These are phyloP conservation scores for Cordyceps tenuipes DNA, from an alignment of 2,329 filamentous ascomycete genomes.

Conservation along the genomic window DNA sequence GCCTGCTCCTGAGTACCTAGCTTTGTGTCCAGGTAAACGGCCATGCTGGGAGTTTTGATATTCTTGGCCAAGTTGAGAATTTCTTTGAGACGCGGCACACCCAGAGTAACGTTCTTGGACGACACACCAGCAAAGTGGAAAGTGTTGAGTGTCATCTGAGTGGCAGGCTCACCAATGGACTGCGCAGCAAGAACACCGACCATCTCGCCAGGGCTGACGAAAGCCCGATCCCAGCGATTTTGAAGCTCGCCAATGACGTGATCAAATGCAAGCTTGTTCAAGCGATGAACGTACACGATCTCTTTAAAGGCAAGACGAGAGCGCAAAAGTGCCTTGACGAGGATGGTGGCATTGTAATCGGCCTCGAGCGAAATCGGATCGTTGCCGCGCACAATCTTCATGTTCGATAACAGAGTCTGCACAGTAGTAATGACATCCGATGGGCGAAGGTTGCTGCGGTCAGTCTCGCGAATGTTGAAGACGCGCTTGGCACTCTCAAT, in stretches of 20 bases:
- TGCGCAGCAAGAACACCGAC: conserved; percentile 95
- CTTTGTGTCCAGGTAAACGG: conserved; percentile 67
- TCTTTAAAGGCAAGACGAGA: conserved; percentile 90
- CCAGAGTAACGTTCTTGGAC: conserved; percentile 97
- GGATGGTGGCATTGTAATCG: conserved; percentile 75
- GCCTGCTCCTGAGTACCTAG: conserved; percentile 67
- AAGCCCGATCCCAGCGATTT: conserved; percentile 75
- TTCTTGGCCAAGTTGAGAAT: conserved; percentile 97
- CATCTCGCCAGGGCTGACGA: conserved; percentile 94
- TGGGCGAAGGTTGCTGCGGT: conserved; percentile 83
- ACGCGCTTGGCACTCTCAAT: conserved; percentile 84
- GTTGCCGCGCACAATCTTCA: conserved; percentile 78
- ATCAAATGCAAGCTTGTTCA: conserved; percentile 87
- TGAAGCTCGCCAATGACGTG: conserved; percentile 88
- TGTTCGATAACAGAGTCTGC: conserved; percentile 61
- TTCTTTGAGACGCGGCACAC: conserved; percentile 98
- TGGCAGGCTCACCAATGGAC: conserved; percentile 96
- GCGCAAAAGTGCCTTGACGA: conserved; percentile 87
- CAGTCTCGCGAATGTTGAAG: conserved; percentile 80
- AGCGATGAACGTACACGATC: conserved; percentile 72
- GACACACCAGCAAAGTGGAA: conserved; percentile 99
- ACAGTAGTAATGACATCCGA: conserved; percentile 78
- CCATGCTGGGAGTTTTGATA: conserved; percentile 98
- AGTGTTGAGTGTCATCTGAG: conserved; percentile 98
- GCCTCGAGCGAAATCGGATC: conserved; percentile 80